Evolutionary conservation across 345 rosid genomes (phyloP).

Genomic region (Aquilaria malaccensis): DNA sequence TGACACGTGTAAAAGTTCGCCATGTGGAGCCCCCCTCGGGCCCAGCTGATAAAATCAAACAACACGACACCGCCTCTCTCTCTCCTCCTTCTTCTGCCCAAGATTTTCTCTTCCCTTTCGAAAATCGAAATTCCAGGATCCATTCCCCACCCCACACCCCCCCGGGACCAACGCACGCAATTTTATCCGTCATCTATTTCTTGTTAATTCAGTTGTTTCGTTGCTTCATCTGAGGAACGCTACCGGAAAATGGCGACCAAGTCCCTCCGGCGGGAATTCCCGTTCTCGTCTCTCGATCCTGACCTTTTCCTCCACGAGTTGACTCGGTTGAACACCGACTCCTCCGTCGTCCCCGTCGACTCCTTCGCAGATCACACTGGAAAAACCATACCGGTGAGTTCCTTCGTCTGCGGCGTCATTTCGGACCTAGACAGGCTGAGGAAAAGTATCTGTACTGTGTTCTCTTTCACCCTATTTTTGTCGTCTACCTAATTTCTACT

Average conservation of each 20-base stretch:
- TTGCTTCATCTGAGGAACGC: neutral
- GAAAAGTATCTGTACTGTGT: no score
- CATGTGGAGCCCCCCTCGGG: constrained; percentile 36
- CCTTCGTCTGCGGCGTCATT: no score
- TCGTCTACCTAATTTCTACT: neutral
- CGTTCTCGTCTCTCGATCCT: constrained; percentile 25
- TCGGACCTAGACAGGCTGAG: neutral
- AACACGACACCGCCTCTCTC: constrained; percentile 5
- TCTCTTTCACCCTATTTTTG: neutral
- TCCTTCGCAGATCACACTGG: constrained; percentile 19
- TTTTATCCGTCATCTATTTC: no score
- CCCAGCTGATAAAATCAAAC: neutral
- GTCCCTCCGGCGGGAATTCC: constrained; percentile 14
- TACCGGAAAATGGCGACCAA: constrained; percentile 1
- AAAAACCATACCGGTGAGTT: constrained; percentile 22
- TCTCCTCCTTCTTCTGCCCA: neutral
- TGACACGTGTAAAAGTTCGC: constrained; percentile 56
- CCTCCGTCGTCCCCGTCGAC: constrained; percentile 19
- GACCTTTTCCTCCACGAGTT: constrained; percentile 21
- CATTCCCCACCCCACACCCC: constrained; percentile 3
- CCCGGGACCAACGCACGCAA: no score
- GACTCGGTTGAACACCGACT: constrained; percentile 25
- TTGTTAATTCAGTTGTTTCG: no score
- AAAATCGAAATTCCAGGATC: neutral
- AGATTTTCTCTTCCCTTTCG: neutral